A percentile compares a stretch with the other conserved stretches of the same genome.
These are phyloP conservation scores for Podosphaera leucotricha DNA, from an alignment of 2,329 filamentous ascomycete genomes.

Conservation along the genomic window DNA sequence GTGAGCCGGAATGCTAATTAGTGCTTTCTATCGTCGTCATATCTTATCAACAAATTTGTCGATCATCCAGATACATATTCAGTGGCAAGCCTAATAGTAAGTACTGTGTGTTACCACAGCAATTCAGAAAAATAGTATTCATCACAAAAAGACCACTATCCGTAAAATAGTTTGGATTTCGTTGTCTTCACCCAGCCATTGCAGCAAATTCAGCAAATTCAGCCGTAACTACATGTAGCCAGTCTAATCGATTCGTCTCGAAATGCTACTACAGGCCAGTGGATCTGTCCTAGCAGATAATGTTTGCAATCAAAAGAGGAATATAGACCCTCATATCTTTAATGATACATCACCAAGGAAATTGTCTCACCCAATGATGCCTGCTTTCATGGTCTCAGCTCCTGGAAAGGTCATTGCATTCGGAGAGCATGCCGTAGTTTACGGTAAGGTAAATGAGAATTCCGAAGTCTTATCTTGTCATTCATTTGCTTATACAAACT, in stretches of 20 bases:
- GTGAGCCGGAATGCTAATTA: not conserved
- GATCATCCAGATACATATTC: not conserved
- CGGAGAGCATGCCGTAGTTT: conserved; percentile 92
- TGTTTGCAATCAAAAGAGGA: not conserved
- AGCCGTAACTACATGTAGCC: no score
- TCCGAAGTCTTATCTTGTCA: conserved; percentile 5
- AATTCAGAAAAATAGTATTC: no score
- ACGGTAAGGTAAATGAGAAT: conserved; percentile 49
- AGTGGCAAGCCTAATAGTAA: no score
- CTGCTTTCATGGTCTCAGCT: conserved; percentile 91
- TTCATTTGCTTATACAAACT: conserved; percentile 1
- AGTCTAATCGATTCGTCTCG: not conserved
- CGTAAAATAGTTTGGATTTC: no score
- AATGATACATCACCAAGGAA: not conserved
- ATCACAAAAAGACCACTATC: no score
- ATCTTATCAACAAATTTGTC: not conserved
- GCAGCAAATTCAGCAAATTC: not conserved
- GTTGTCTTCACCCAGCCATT: not conserved
- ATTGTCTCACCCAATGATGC: conserved; percentile 25
- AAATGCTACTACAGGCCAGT: not conserved
- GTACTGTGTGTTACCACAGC: no score
- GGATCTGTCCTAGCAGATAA: not conserved
- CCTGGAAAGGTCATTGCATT: conserved; percentile 97
- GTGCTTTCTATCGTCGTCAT: not conserved
- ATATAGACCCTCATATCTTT: not conserved